Evolutionary conservation across 495 filamentous ascomycete species (phyloP).

Genomic region (Aspergillus kassunensis): DNA sequence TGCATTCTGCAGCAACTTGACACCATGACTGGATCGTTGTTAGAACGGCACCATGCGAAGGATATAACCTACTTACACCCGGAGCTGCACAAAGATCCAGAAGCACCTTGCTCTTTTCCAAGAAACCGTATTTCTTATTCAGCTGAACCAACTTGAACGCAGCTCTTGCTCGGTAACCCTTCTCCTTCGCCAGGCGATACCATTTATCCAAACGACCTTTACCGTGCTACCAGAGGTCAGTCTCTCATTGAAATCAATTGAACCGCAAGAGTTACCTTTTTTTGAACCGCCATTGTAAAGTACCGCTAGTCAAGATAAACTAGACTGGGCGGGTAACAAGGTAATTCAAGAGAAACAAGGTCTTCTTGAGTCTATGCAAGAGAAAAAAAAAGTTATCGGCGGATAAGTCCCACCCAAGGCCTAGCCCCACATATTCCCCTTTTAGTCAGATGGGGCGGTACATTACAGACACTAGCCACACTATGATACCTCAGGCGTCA

Average conservation of each 20-base stretch:
- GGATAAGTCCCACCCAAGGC: neutral
- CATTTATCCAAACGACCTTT: constrained; percentile 99
- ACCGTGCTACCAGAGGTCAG: constrained; percentile 59
- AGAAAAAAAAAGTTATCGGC: constrained; percentile 24
- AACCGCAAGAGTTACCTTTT: constrained; percentile 58
- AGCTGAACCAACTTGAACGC: constrained; percentile 98
- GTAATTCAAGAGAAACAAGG: constrained; percentile 4
- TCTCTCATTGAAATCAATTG: neutral
- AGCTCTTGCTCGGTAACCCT: constrained; percentile 92
- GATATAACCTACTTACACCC: constrained; percentile 58
- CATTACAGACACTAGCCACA: constrained; percentile 3
- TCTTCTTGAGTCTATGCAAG: constrained; percentile 4
- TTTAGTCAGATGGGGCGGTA: constrained; percentile 12
- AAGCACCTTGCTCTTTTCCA: constrained; percentile 92
- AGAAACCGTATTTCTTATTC: constrained; percentile 97
- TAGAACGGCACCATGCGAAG: constrained; percentile 18
- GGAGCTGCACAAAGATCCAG: constrained; percentile 97
- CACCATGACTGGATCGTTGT: constrained; percentile 72
- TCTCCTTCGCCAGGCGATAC: constrained; percentile 95
- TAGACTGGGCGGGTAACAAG: constrained; percentile 21
- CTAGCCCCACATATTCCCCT: constrained; percentile 16
- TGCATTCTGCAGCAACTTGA: constrained; percentile 94
- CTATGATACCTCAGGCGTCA: constrained; percentile 8
- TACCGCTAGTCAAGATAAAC: constrained; percentile 20
- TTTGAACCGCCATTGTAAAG: constrained; percentile 84